These are phyloP conservation scores for Tetrapisispora taiwanensis DNA, from an alignment of 805 yeast genomes.

Conservation along the genomic window DNA sequence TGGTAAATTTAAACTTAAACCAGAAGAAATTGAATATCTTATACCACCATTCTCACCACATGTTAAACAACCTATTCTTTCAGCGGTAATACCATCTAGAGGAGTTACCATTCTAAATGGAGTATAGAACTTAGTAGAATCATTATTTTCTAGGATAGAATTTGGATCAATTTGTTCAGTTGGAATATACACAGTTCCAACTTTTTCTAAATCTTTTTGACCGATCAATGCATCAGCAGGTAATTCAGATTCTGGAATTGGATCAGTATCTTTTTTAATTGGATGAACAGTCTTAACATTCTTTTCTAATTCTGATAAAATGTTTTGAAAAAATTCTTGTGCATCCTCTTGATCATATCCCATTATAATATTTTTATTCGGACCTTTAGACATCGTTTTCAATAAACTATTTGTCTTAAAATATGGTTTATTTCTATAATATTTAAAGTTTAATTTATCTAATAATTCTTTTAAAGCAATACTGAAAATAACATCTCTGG, in stretches of 20 bases:
- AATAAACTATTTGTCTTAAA: conserved; percentile 53
- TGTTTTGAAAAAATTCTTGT: conserved; percentile 84
- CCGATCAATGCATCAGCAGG: conserved; percentile 31
- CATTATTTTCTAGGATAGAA: conserved; percentile 19
- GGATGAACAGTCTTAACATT: conserved; percentile 18
- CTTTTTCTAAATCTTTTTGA: conserved; percentile 41
- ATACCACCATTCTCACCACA: conserved; percentile 96
- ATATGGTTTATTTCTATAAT: conserved; percentile 44
- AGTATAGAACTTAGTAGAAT: conserved; percentile 38
- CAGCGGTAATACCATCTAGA: conserved; percentile 82
- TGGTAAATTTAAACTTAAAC: conserved; percentile 63
- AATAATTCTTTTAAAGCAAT: conserved; percentile 43
- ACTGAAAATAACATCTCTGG: conserved; percentile 37
- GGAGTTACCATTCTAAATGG: conserved; percentile 63
- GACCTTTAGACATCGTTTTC: conserved; percentile 65
- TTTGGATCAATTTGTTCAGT: conserved; percentile 73
- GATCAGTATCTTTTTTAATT: conserved; percentile 13
- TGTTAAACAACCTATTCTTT: conserved; percentile 77
- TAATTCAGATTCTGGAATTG: conserved; percentile 21
- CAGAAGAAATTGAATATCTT: conserved; percentile 68
- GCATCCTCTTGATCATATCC: conserved; percentile 96
- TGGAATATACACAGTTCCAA: conserved; percentile 61
- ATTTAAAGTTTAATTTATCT: conserved; percentile 43
- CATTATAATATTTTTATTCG: conserved; percentile 62
- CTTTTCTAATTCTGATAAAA: conserved; percentile 56